Evolutionary conservation across 2,329 filamentous ascomycete genomes (phyloP).

Genomic region (Fusarium sp.): DNA sequence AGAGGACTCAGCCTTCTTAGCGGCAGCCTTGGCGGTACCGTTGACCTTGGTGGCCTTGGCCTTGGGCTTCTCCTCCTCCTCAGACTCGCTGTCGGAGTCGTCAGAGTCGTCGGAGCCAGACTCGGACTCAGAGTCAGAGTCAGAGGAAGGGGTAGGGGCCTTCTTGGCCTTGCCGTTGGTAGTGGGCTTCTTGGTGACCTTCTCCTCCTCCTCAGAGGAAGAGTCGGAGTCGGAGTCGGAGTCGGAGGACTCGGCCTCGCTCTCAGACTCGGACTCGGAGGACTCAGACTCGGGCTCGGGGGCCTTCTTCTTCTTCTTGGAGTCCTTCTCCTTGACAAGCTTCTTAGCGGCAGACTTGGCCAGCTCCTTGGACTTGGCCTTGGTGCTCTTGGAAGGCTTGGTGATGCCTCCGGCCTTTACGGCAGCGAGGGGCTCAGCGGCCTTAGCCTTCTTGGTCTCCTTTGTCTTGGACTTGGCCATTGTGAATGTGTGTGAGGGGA

Average conservation of each 20-base stretch:
- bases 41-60: conserved; percentile 48
- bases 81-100: conserved; percentile 50
- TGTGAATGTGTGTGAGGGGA: conserved; percentile 49
- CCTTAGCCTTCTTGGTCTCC: conserved; percentile 65
- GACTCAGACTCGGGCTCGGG: conserved; percentile 55
- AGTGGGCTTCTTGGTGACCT: conserved; percentile 53
- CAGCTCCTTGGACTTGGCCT: conserved; percentile 75
- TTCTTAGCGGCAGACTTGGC: conserved; percentile 72
- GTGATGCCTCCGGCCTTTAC: conserved; percentile 76
- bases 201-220: conserved; percentile 54
- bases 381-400: conserved; percentile 74
- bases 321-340: conserved; percentile 58
- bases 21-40: conserved; percentile 39
- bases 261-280: conserved; percentile 49
- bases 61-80: conserved; percentile 52
- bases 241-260: conserved; percentile 55
- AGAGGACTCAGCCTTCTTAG: conserved; percentile 44
- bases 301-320: conserved; percentile 64
- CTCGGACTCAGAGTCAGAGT: conserved; percentile 49
- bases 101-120: conserved; percentile 51
- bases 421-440: conserved; percentile 61
- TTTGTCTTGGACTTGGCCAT: conserved; percentile 77
- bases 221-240: conserved; percentile 50
- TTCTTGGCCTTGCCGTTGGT: conserved; percentile 49
- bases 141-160: conserved; percentile 43